Percentiles rank a stretch among this genome's conserved stretches.
phyloP scores from a whole-genome alignment of 1,284 basidiomycete genomes.

The Cryptococcus wingfieldii region DNA sequence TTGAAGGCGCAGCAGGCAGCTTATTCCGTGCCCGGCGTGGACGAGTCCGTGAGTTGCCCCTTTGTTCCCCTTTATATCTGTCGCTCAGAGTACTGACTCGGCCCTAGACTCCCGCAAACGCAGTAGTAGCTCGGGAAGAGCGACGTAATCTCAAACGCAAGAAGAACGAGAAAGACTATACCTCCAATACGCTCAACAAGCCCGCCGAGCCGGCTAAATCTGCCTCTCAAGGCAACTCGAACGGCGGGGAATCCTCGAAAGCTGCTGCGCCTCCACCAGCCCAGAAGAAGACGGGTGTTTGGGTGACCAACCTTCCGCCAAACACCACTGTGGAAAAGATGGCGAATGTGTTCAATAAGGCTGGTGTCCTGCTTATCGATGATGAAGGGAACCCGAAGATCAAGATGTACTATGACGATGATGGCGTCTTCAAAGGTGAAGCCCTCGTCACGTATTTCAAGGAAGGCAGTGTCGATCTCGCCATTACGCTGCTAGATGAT shows the following conservation, averaged over 20 bases:
- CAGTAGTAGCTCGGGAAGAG: slow-evolving; percentile 65
- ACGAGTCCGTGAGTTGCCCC: slow-evolving; percentile 68
- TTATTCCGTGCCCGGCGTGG: slow-evolving; percentile 82
- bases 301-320: slow-evolving; percentile 76
- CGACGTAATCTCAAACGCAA: slow-evolving; percentile 60
- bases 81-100: neutral
- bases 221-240: neutral
- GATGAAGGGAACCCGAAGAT: slow-evolving; percentile 80
- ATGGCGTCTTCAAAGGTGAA: slow-evolving; percentile 90
- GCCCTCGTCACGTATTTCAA: slow-evolving; percentile 97
- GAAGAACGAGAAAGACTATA: slow-evolving; percentile 63
- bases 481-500: slow-evolving; percentile 83
- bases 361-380: slow-evolving; percentile 88
- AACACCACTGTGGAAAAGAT: slow-evolving; percentile 75
- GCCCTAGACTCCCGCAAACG: slow-evolving; percentile 70
- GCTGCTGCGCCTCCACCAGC: slow-evolving; percentile 10
- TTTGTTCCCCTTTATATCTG: neutral
- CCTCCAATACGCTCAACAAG: slow-evolving; percentile 55
- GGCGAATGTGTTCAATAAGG: slow-evolving; percentile 76
- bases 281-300: slow-evolving; percentile 80
- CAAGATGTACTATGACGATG: slow-evolving; percentile 87
- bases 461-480: slow-evolving; percentile 85
- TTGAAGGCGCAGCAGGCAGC: slow-evolving; percentile 84
- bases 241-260: slow-evolving; percentile 1
- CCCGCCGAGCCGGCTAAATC: slow-evolving; percentile 6